Conservation (phyloP, 805 yeast genomes). For the Candida succiphila region DNA sequence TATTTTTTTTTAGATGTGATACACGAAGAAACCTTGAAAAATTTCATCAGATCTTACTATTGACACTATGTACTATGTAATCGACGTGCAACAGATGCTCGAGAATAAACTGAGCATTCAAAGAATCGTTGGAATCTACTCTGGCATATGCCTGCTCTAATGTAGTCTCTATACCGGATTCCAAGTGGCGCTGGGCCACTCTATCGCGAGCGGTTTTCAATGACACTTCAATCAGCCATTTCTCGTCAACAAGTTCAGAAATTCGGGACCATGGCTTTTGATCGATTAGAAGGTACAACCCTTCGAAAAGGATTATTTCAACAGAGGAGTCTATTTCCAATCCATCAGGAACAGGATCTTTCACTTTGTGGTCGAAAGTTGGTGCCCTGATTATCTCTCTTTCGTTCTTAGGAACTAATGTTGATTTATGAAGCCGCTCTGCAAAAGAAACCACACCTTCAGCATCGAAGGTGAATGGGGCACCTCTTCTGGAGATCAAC, state of each 20-base stretch:
- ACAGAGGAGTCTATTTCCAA: conserved; percentile 19
- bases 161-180: conserved; percentile 24
- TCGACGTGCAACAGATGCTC: conserved; percentile 13
- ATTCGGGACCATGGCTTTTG: conserved; percentile 26
- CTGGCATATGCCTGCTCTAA: conserved; percentile 26
- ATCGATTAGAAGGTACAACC: conserved; percentile 29
- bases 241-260: conserved; percentile 17
- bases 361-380: conserved; percentile 28
- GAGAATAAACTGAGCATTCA: conserved; percentile 20
- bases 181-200: conserved; percentile 25
- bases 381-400: conserved; percentile 13
- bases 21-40: too few species aligned
- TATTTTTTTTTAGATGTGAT: too few species aligned
- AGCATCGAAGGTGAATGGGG: conserved; percentile 37
- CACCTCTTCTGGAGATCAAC: conserved; percentile 34
- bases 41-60: not conserved
- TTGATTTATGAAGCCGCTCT: conserved; percentile 1
- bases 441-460: conserved; percentile 17
- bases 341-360: conserved; percentile 30
- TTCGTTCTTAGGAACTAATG: not conserved
- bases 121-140: conserved; percentile 28
- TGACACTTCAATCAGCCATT: conserved; percentile 25
- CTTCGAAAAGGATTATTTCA: conserved; percentile 27
- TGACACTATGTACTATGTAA: conserved; percentile 13
- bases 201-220: conserved; percentile 17